A percentile compares a stretch with the other conserved stretches of the same genome.
These are phyloP conservation scores for Astrephomene gubernaculifera DNA, from an alignment of 139 green algal genomes.

Conservation along the genomic window DNA sequence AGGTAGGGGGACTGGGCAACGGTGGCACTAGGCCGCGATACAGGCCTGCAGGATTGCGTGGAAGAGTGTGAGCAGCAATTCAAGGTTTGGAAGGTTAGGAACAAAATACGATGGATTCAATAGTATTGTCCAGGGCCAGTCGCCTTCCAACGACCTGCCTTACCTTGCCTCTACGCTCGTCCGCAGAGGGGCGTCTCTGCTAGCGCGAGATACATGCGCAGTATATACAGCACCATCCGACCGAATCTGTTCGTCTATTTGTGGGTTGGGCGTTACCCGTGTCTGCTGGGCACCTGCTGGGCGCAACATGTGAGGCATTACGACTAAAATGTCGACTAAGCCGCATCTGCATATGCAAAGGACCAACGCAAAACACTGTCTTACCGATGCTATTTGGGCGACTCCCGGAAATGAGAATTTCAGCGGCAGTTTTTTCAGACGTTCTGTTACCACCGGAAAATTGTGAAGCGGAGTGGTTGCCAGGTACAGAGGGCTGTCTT, in stretches of 20 bases:
- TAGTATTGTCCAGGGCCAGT: neutral
- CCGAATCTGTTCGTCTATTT: no score
- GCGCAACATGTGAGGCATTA: no score
- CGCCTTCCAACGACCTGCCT: neutral
- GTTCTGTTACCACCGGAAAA: neutral
- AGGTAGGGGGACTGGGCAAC: slow-evolving; percentile 25
- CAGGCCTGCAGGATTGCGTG: neutral
- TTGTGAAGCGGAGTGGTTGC: neutral
- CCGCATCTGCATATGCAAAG: no score
- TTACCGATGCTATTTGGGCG: slow-evolving; percentile 11
- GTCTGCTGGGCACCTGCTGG: no score
- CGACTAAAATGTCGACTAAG: no score
- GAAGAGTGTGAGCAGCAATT: neutral
- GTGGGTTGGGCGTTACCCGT: no score
- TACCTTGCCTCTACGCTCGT: slow-evolving; percentile 20
- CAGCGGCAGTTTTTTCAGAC: no score
- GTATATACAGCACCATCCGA: no score
- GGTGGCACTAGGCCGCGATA: neutral
- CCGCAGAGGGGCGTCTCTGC: neutral
- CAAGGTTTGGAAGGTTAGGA: no score
- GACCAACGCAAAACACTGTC: no score
- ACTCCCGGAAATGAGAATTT: no score
- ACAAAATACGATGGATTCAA: neutral
- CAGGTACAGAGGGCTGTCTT: neutral
- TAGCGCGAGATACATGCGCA: neutral